Base-by-base conservation (phyloP, 2,329 filamentous ascomycete genomes). In the Arthroderma sp. region DNA sequence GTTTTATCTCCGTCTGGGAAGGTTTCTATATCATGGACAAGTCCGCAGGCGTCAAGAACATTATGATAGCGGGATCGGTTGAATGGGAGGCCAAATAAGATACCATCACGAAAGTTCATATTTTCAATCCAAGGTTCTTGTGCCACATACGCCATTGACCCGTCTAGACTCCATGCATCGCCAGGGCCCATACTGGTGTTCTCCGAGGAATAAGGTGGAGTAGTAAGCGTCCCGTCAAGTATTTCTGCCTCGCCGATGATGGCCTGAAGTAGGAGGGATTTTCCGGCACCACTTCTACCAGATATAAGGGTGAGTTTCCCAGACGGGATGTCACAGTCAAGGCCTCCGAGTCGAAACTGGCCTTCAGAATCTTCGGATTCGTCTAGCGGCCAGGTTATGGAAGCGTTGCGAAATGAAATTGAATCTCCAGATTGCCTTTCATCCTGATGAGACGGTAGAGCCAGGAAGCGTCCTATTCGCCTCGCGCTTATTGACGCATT, bases 61-160 rank as follows among this genome's bases (percentile, higher is more conserved):
- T 80, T 73, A 45, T 77, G 73, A 69, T 72, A 94, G 53, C 76
- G 70, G 10, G 67, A 65, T 48, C 83, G 78, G 48, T 94, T 81
- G 54, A 87, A 81, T 0, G 73, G 70, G 3, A 72, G 68, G 4
- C 72, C 75, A 57, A 81, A 81, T 0, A 81, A 62, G 29, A 83
- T 81, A 49, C 82, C 82, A 36, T 82, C 77, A 27, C 78, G 70
- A 29, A 83, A 80, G 47, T 71, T 81, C 77, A 81, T 81, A 48
- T 75, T 81, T 52, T 81, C 77, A 1, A 83, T 63, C 79, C 79
- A 83, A 1, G 78, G 77, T 4, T 73, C 77, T 50, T 82, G 79
- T 1, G 74, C 11, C 6, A 11, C 11, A 28, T 40, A 40, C 2
- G 38, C 38, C 6, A 28, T 40, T n/a, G 28, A 11, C n/a, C 28